Conservation (phyloP, 2,329 filamentous ascomycete genomes). For the Ascochyta pisi region DNA sequence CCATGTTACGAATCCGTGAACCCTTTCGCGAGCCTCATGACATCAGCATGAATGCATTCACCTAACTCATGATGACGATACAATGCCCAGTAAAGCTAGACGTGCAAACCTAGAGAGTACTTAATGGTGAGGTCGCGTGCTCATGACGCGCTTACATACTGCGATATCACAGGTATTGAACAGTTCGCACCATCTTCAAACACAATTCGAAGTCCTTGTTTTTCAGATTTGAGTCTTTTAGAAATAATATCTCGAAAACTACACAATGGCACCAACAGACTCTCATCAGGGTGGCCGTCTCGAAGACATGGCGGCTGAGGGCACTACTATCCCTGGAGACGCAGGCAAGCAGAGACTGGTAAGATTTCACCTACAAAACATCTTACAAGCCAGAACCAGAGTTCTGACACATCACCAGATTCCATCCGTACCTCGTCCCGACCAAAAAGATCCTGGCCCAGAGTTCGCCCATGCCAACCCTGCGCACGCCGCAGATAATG, state of each 20-base stretch:
- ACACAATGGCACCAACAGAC: conserved; percentile 29
- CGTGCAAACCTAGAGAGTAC: conserved; percentile 3
- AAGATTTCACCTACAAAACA: not conserved
- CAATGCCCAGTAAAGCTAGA: not conserved
- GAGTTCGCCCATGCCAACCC: conserved; percentile 46
- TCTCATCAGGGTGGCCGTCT: conserved; percentile 45
- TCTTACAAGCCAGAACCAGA: not conserved
- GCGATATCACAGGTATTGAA: not conserved
- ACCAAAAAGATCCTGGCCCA: conserved; percentile 49
- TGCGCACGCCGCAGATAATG: conserved; percentile 57
- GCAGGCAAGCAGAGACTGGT: conserved; percentile 51
- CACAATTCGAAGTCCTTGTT: not conserved
- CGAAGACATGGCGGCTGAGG: conserved; percentile 45
- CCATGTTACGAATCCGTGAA: conserved; percentile 3
- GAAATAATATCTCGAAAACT: conserved; percentile 8
- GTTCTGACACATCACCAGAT: conserved; percentile 37
- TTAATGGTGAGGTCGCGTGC: conserved; percentile 13
- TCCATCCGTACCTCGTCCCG: conserved; percentile 57
- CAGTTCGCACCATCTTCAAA: not conserved
- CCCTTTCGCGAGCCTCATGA: not conserved
- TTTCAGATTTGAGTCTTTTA: not conserved
- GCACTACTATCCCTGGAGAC: conserved; percentile 54
- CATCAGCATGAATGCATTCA: not conserved
- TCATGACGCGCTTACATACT: not conserved
- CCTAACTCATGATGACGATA: not conserved